phyloP scores from a whole-genome alignment of 2,329 filamentous ascomycete species.

The Emmonsiellopsis sp. region DNA sequence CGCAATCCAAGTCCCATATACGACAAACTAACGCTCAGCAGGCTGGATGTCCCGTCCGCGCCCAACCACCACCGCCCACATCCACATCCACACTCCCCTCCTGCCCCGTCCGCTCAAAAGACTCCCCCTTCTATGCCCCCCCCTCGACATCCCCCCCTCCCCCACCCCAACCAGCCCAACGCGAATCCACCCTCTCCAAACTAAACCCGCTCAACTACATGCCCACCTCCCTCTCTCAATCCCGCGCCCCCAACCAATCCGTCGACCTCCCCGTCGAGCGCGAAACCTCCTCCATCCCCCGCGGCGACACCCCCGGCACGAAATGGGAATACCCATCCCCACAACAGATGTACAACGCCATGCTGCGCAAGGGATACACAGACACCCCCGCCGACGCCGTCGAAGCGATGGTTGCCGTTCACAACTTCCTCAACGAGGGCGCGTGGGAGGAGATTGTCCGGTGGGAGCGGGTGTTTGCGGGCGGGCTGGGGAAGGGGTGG shows the following conservation, averaged over 20 bases:
- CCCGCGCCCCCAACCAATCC: conserved; percentile 63
- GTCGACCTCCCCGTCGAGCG: conserved; percentile 67
- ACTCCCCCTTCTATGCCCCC: conserved; percentile 38
- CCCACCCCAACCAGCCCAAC: conserved; percentile 24
- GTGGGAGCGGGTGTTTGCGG: conserved; percentile 81
- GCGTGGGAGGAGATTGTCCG: conserved; percentile 92
- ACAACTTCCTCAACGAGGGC: conserved; percentile 97
- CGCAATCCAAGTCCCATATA: background rate
- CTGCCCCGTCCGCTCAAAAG: conserved; percentile 42
- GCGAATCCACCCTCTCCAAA: conserved; percentile 50
- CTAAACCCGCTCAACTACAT: conserved; percentile 88
- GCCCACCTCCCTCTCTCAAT: conserved; percentile 78
- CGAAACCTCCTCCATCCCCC: conserved; percentile 85
- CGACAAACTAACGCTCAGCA: conserved; percentile 5
- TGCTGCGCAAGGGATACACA: conserved; percentile 89
- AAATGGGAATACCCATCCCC: conserved; percentile 93
- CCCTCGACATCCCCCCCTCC: conserved; percentile 23
- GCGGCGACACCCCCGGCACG: conserved; percentile 56
- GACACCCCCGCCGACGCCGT: conserved; percentile 91
- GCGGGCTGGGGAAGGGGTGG: conserved; percentile 65
- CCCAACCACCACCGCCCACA: conserved; percentile 18
- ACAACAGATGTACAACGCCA: conserved; percentile 99
- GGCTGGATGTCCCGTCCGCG: background rate
- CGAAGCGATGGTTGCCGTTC: conserved; percentile 92
- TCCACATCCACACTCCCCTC: conserved; percentile 23